Percentiles rank a stretch among this genome's conserved stretches.
Evolutionary conservation across 768 basidiomycete genomes (phyloP).

Genomic region (Leucocoprinus leucothites): DNA sequence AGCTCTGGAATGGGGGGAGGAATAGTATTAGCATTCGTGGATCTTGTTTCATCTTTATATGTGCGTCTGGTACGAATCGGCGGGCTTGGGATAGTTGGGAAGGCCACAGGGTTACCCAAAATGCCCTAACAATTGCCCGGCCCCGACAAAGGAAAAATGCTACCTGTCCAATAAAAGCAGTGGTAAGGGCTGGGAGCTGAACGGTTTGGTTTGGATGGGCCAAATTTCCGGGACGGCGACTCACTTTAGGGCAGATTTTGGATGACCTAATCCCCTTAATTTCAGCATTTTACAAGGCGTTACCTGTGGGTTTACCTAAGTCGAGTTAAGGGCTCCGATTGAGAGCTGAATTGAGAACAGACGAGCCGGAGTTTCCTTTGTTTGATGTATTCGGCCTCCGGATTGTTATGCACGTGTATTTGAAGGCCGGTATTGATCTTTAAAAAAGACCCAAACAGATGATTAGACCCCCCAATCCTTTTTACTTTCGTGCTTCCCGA

Average conservation of each 20-base stretch:
- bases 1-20: background rate
- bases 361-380: background rate
- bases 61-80: conserved; percentile 6
- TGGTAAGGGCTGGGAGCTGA: conserved; percentile 9
- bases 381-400: background rate
- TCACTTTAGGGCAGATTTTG: background rate
- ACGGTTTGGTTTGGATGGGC: conserved; percentile 9
- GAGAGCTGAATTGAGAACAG: background rate
- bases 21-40: background rate
- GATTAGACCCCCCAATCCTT: background rate
- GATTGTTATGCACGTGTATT: conserved; percentile 6
- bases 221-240: conserved; percentile 3
- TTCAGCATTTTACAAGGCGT: conserved; percentile 4
- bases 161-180: conserved; percentile 5
- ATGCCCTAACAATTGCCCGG: background rate
- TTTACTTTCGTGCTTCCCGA: background rate
- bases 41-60: conserved; percentile 10
- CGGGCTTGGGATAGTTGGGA: conserved; percentile 6
- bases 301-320: conserved; percentile 7
- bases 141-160: conserved; percentile 10
- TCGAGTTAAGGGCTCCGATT: conserved; percentile 3
- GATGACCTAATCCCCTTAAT: conserved; percentile 1
- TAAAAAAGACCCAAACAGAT: background rate
- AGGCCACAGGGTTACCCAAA: conserved; percentile 10
- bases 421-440: background rate